Percentiles rank a stretch among this genome's conserved stretches.
Conservation (phyloP, 345 rosid species). For the Eucalyptus tenuipes region DNA sequence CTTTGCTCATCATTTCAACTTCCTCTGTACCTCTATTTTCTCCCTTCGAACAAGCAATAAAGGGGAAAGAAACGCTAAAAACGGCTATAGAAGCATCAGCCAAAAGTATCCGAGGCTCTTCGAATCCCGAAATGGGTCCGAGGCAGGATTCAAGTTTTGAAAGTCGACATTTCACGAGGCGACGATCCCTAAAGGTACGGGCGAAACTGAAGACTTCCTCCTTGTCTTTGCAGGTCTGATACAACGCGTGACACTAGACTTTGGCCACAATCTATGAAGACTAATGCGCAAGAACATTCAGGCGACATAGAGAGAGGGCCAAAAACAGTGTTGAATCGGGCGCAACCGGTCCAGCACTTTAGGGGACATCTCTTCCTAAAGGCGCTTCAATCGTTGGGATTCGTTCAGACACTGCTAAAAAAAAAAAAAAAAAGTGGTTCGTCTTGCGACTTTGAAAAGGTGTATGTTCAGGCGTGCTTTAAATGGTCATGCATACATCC, state of each 20-base stretch:
- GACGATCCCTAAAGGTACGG: background rate
- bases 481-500: slow-evolving; percentile 5
- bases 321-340: background rate
- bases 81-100: background rate
- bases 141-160: background rate
- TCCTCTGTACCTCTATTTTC: background rate
- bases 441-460: background rate
- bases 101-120: background rate
- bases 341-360: background rate
- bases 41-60: background rate
- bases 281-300: background rate
- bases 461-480: slow-evolving; percentile 6
- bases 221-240: background rate
- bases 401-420: background rate
- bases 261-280: background rate
- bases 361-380: background rate
- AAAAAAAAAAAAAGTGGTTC: background rate
- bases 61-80: background rate
- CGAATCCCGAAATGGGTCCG: background rate
- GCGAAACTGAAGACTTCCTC: background rate
- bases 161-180: background rate
- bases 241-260: background rate
- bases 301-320: background rate
- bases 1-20: background rate
- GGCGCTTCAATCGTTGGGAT: background rate